Percentiles rank a stretch among this genome's conserved stretches.
Conservation (phyloP, 768 basidiomycete genomes). For the Jaapia argillacea region DNA sequence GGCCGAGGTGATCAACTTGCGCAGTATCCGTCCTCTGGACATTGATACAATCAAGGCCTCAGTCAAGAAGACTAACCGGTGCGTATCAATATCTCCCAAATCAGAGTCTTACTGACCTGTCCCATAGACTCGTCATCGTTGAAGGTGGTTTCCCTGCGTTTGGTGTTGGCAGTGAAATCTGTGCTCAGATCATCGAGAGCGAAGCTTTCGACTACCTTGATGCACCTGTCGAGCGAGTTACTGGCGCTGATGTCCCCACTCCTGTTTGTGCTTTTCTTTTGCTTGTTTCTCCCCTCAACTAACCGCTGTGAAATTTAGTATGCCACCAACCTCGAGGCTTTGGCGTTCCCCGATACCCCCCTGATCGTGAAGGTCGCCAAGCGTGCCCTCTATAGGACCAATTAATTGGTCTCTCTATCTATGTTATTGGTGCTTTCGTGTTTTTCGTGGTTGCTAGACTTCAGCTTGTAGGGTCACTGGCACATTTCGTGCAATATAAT, state of each 20-base stretch:
- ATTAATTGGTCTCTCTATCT: constrained; percentile 26
- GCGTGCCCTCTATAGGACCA: constrained; percentile 85
- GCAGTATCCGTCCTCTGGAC: constrained; percentile 92
- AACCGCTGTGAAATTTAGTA: constrained; percentile 41
- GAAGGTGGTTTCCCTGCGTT: constrained; percentile 99
- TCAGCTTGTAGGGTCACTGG: not conserved
- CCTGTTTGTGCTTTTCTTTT: constrained; percentile 55
- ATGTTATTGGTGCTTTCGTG: not conserved
- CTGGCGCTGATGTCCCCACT: constrained; percentile 96
- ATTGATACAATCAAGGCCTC: constrained; percentile 95
- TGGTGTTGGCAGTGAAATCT: constrained; percentile 97
- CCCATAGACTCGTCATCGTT: constrained; percentile 71
- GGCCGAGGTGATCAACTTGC: constrained; percentile 96
- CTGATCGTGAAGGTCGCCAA: constrained; percentile 92
- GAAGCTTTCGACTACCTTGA: constrained; percentile 98
- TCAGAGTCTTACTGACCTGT: constrained; percentile 4
- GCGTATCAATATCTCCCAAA: constrained; percentile 12
- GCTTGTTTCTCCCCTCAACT: constrained; percentile 5
- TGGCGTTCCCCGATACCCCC: constrained; percentile 90
- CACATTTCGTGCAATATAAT: not conserved
- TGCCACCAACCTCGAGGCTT: constrained; percentile 77
- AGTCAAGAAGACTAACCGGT: constrained; percentile 98
- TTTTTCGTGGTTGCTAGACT: not conserved
- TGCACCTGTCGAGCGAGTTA: constrained; percentile 95
- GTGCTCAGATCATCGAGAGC: constrained; percentile 94